Evolutionary conservation across 805 yeast genomes (phyloP), one percentile per base, ranked within the genome.

Genomic region (Spathaspora sp.): DNA sequence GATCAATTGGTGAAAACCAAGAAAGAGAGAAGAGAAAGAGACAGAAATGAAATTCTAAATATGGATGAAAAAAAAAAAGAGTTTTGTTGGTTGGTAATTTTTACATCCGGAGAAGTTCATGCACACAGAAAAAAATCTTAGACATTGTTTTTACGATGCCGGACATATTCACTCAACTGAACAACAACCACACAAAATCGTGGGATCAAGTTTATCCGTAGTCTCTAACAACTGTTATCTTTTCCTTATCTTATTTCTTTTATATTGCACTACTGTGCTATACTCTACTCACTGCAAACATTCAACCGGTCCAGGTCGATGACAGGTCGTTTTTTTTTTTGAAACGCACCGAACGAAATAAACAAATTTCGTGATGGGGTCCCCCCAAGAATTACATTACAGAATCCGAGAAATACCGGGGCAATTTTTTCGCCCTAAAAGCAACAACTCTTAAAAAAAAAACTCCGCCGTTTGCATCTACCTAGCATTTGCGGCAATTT

Each of bases 1-100:
- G 53, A 43, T 35, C 50, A 50, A 50, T 50, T 47, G 50, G 43
- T 31, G 16, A 23, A 18, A 38, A 32, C n/a, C n/a, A n/a, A n/a
- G n/a, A 23, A 23, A 23, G 26, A 23, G 26, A 29, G 29, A 29
- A 40, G 47, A 46, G 31, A 3, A 18, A 29, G 35, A n/a, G 49
- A 47, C 11, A 18, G 19, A 28, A 50, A 11, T 18, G 19, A 18
- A 17, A 12, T 18, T 18, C 14, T 20, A 42, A 42, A 42, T 23
- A 23, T 23, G 26, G 26, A 23, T 23, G 26, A 23, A 42, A 42
- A 42, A 42, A 42, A 42, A 38, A 9, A 14, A 9, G 7, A 17
- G 12, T 31, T 17, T 38, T 17, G 42, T 38, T 38, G 42, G 42
- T 38, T 38, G 19, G 19, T 38, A 23, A 23, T 4, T 23, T 38